Base-by-base conservation (phyloP, 2,329 filamentous ascomycete genomes). In the Nemania sp. region DNA sequence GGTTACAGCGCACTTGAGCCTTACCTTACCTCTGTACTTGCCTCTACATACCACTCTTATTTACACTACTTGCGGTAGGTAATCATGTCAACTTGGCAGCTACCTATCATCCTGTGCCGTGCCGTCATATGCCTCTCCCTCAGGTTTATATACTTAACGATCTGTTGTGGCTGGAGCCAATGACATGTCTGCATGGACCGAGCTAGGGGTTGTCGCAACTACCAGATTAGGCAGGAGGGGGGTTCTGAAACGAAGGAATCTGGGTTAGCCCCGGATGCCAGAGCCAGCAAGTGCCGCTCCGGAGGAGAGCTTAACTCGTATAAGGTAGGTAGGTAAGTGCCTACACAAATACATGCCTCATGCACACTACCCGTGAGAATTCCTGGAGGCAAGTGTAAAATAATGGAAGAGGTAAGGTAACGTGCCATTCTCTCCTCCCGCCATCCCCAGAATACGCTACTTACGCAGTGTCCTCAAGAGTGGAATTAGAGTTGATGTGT, bases 171-270 rank as follows among this genome's bases (percentile, higher is more conserved):
- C 18, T 10, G n/a, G 20, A 43, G 57, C 69, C 69, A 70, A 70
- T 69, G 63, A 68, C 11, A 59, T 25, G 9, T 9, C 57, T 13
- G 35, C 55, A 40, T 43, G 43, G 6, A 46, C 20, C 10, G 13
- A 32, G 20, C 21, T 48, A 47, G 53, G 50, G 49, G 29, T 46
- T 59, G 65, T 68, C 67, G 59, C n/a, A 57, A 67, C 51, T 39
- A 46, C 70, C 65, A 34, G 47, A 70, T 70, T 25, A 48, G 68
- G 69, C 60, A 71, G 69, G 70, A 67, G 63, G 68, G 68, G 62
- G 65, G 46, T 47, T 54, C 62, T 72, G 70, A 71, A 70, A 71
- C 68, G 62, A 62, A 69, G 67, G 66, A 68, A 60, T 53, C 20
- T 20, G 51, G 45, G 20, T 37, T 51, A 59, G 51, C 49, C 45